These are phyloP conservation scores for Acacia pycnantha DNA, from an alignment of 331 rosid genomes.

Conservation along the genomic window DNA sequence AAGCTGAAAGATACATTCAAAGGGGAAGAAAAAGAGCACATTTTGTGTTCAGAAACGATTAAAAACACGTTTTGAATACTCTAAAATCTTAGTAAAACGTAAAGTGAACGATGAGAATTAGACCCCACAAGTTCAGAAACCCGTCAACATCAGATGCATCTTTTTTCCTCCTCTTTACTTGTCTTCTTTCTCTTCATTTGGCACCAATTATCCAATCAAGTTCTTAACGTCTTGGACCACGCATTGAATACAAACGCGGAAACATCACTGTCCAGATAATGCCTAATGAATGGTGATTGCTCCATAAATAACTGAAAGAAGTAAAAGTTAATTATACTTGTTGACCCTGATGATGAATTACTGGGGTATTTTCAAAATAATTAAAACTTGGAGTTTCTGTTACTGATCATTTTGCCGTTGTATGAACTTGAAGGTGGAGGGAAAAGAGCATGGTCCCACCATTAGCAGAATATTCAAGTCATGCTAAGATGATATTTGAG, in stretches of 20 bases:
- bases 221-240: background rate
- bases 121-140: background rate
- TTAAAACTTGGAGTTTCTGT: background rate
- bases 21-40: too few species aligned
- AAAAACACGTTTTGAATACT: background rate
- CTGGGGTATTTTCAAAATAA: background rate
- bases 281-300: background rate
- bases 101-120: background rate
- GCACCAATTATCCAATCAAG: background rate
- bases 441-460: too few species aligned
- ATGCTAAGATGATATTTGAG: background rate
- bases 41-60: background rate
- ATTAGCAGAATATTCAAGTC: too few species aligned
- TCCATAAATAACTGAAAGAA: background rate
- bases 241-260: background rate
- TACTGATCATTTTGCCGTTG: background rate
- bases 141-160: background rate
- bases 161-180: background rate
- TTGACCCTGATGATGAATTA: background rate
- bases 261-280: background rate
- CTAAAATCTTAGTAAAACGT: background rate
- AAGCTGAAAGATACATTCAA: background rate
- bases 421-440: background rate
- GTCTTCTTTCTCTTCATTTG: background rate
- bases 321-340: background rate